Base-by-base conservation (phyloP, 257 asterid genomes). In the Phtheirospermum japonicum region DNA sequence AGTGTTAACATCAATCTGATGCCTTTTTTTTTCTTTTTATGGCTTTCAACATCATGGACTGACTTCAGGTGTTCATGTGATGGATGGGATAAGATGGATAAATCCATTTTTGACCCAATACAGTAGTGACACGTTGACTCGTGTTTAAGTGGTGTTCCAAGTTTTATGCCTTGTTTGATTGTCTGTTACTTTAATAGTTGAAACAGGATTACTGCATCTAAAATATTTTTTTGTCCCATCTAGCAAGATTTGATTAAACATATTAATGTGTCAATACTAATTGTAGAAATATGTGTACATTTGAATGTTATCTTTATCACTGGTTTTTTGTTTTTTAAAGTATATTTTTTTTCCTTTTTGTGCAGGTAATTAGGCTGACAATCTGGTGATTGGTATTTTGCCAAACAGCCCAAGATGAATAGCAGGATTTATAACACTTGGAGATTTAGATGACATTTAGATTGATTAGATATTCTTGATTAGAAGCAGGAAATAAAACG, bases 131-230 rank as follows among this genome's bases (percentile, higher is more conserved):
- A 19, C 32, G 14, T 50, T 1, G 57, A 2, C 12, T 17, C 8
- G 53, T 12, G 32, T 50, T 50, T 17, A 48, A 48, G 23, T 23
- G 19, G 54, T 48, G 54, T 50, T 50, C 58, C 18, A 19, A 9
- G 28, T n/a, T 32, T 32, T 52, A 5, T 48, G 45, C 32, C 40
- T 52, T 26, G 71, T 65, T 63, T 72, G 76, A 76, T 72, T 49
- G 70, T 69, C 63, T 12, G 62, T 74, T 62, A 28, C 49, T 67
- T 71, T 14, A 19, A 9, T 19, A 7, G 14, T 62, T 45, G n/a
- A n/a, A n/a, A n/a, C n/a, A n/a, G n/a, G n/a, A n/a, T n/a, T n/a
- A n/a, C n/a, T n/a, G n/a, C n/a, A n/a, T n/a, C n/a, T n/a, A n/a
- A n/a, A n/a, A n/a, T n/a, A n/a, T n/a, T n/a, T n/a, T 54, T 23